Conservation (phyloP, 2,329 filamentous ascomycete species). For the Chaetomiaceae sp. region DNA sequence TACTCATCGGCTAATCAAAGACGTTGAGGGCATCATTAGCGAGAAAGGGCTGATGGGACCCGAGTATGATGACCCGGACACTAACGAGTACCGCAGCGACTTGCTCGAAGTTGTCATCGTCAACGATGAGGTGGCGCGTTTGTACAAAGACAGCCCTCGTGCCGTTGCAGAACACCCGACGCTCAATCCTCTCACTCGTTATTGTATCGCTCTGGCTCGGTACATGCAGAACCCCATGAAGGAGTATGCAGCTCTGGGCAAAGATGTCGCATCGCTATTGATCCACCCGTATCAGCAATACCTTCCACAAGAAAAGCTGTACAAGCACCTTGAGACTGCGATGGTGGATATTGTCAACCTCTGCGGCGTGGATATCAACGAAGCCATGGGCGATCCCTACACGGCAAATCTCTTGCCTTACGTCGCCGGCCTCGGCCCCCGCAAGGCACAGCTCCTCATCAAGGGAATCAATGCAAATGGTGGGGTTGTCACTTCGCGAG, state of each 20-base stretch:
- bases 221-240: constrained; percentile 96
- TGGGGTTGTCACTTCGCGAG: constrained; percentile 75
- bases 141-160: constrained; percentile 87
- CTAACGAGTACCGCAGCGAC: constrained; percentile 69
- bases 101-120: constrained; percentile 84
- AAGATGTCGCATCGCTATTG: constrained; percentile 77
- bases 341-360: constrained; percentile 99
- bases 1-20: constrained; percentile 75
- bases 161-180: constrained; percentile 77
- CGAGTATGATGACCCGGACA: constrained; percentile 77
- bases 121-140: constrained; percentile 93
- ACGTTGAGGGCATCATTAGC: constrained; percentile 72
- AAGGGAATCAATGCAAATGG: constrained; percentile 92
- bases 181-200: constrained; percentile 72
- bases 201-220: constrained; percentile 82
- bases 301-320: constrained; percentile 79
- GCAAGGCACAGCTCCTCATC: constrained; percentile 79
- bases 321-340: constrained; percentile 85
- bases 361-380: constrained; percentile 91
- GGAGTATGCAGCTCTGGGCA: constrained; percentile 89
- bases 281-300: constrained; percentile 90
- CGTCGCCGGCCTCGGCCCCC: constrained; percentile 82
- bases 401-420: constrained; percentile 86
- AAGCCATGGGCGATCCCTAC: constrained; percentile 75
- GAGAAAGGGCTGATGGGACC: constrained; percentile 73